A percentile compares a stretch with the other conserved stretches of the same genome.
These are phyloP conservation scores for Lasiodiplodia citricola DNA, from an alignment of 2,329 filamentous ascomycete genomes.

Conservation along the genomic window DNA sequence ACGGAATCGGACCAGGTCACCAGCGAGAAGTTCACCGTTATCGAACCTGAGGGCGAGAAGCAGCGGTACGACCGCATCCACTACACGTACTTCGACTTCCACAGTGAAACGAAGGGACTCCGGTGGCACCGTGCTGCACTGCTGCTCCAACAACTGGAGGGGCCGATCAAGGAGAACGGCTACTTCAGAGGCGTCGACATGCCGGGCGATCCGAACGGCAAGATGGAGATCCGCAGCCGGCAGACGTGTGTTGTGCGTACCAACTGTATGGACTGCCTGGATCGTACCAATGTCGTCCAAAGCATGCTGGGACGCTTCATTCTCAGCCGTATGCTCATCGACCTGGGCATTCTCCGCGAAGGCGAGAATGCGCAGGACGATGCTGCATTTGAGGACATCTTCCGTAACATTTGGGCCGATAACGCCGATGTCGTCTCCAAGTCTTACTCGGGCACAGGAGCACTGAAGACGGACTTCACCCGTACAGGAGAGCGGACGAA, in stretches of 20 bases:
- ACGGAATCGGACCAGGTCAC: constrained; percentile 69
- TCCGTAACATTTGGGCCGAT: constrained; percentile 98
- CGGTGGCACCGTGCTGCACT: constrained; percentile 91
- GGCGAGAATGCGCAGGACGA: constrained; percentile 83
- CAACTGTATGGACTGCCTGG: constrained; percentile 99
- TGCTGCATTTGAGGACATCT: constrained; percentile 81
- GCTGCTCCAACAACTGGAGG: constrained; percentile 79
- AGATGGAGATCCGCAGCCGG: constrained; percentile 77
- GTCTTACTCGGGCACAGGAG: constrained; percentile 93
- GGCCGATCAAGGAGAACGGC: constrained; percentile 76
- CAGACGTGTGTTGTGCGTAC: constrained; percentile 94
- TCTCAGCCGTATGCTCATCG: constrained; percentile 84
- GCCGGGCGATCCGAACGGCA: constrained; percentile 71
- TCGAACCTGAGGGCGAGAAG: constrained; percentile 67
- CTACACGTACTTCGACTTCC: constrained; percentile 98
- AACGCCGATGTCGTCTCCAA: constrained; percentile 95
- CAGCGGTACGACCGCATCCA: constrained; percentile 83
- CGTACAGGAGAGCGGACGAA: constrained; percentile 90
- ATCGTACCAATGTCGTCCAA: constrained; percentile 97
- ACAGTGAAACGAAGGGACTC: constrained; percentile 94
- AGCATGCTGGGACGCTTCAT: constrained; percentile 94
- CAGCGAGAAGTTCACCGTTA: constrained; percentile 79
- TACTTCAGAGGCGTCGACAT: constrained; percentile 94
- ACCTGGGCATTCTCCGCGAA: constrained; percentile 76
- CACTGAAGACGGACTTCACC: constrained; percentile 97